A percentile compares a stretch with the other conserved stretches of the same genome.
These are phyloP conservation scores for Cercospora beticola DNA, from an alignment of 2,329 filamentous ascomycete species.

Conservation along the genomic window DNA sequence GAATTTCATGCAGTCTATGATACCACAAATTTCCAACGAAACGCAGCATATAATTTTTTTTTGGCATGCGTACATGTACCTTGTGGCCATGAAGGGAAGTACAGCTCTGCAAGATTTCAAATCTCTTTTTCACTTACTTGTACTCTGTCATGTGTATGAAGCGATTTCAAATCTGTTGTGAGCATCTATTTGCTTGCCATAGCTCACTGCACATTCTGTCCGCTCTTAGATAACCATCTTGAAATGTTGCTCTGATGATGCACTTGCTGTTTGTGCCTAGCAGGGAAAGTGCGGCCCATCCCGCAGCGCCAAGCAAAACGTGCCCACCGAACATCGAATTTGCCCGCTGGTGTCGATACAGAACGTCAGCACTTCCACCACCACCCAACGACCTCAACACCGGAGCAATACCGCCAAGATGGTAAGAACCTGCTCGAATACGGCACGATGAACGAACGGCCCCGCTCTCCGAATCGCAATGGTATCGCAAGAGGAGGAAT, in stretches of 20 bases:
- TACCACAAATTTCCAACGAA: not conserved
- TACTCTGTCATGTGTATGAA: not conserved
- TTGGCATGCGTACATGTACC: too few species aligned
- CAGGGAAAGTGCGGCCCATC: not conserved
- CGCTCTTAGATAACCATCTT: too few species aligned
- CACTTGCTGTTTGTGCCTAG: not conserved
- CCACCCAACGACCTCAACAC: constrained; percentile 17
- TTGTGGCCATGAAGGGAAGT: not conserved
- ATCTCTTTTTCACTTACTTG: not conserved
- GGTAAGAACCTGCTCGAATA: constrained; percentile 13
- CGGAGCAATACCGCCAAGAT: constrained; percentile 23
- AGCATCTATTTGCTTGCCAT: too few species aligned
- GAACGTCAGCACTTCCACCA: constrained; percentile 8
- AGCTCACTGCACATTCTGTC: too few species aligned
- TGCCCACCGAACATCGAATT: constrained; percentile 8
- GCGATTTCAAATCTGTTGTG: too few species aligned
- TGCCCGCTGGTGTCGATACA: not conserved
- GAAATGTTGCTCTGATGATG: not conserved
- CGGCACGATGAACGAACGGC: constrained; percentile 9
- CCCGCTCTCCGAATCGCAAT: constrained; percentile 15
- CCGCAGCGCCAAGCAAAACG: not conserved
- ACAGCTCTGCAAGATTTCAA: not conserved
- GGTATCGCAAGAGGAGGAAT: constrained; percentile 4
- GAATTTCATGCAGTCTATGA: not conserved
- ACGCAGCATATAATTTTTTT: too few species aligned